Conservation (phyloP, 2,329 filamentous ascomycete species). For the Kalaharituber pfeilii region DNA sequence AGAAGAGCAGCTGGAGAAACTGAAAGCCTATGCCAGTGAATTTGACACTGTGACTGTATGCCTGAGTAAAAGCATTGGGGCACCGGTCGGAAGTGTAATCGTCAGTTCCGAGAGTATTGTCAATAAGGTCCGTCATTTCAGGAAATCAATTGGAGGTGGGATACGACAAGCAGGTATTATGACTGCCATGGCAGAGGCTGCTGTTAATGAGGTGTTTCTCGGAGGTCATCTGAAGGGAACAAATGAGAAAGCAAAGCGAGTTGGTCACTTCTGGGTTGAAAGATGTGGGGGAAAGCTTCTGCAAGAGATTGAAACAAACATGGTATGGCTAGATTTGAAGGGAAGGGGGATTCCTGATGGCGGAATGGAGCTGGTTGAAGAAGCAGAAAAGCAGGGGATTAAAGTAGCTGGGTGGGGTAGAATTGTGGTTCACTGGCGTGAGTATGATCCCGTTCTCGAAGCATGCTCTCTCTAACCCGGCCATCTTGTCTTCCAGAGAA, state of each 20-base stretch:
- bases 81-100: conserved; percentile 33
- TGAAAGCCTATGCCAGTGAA: conserved; percentile 30
- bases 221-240: conserved; percentile 43
- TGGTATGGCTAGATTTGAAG: conserved; percentile 68
- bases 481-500: not conserved
- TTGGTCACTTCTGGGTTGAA: conserved; percentile 47
- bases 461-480: not conserved
- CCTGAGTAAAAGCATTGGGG: conserved; percentile 38
- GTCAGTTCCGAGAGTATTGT: conserved; percentile 14
- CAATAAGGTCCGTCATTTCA: conserved; percentile 15
- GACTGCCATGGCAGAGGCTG: conserved; percentile 56
- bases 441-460: conserved; percentile 6
- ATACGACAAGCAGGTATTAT: conserved; percentile 60
- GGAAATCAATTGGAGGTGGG: conserved; percentile 67
- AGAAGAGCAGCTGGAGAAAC: conserved; percentile 1
- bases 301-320: conserved; percentile 70
- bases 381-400: conserved; percentile 41
- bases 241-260: conserved; percentile 44
- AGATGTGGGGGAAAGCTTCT: conserved; percentile 49
- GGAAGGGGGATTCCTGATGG: conserved; percentile 38
- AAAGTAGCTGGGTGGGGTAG: conserved; percentile 37
- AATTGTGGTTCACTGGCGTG: conserved; percentile 49
- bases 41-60: conserved; percentile 36
- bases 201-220: conserved; percentile 63
- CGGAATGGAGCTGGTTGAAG: conserved; percentile 35